phyloP scores from a whole-genome alignment of 768 basidiomycete species.

The Lentinula detonsa region DNA sequence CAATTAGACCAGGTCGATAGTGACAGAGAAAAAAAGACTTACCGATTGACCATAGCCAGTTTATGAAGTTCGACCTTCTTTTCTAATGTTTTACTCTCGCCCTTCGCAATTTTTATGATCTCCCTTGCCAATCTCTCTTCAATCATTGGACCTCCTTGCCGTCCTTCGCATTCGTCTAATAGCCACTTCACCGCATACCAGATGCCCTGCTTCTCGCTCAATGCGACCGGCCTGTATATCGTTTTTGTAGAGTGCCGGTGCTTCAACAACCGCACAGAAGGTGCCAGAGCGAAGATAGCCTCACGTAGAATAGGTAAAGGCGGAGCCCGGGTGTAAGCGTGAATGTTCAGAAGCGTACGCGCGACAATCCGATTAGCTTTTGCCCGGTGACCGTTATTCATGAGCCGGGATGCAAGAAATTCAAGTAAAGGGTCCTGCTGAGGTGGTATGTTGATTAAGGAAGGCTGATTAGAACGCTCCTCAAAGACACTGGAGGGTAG shows the following conservation, averaged over 20 bases:
- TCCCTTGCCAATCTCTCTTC: conserved; percentile 77
- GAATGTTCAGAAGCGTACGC: conserved; percentile 64
- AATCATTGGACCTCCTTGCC: conserved; percentile 43
- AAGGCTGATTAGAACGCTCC: conserved; percentile 7
- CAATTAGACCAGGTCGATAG: conserved; percentile 2
- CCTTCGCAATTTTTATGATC: conserved; percentile 64
- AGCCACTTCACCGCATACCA: conserved; percentile 70
- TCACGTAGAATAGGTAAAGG: conserved; percentile 74
- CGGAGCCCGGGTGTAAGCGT: conserved; percentile 68
- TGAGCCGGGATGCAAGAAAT: conserved; percentile 57
- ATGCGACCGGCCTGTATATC: conserved; percentile 58
- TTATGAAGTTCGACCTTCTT: conserved; percentile 61
- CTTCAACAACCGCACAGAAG: conserved; percentile 58
- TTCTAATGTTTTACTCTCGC: conserved; percentile 50
- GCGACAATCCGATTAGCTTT: conserved; percentile 51
- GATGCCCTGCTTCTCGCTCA: conserved; percentile 77
- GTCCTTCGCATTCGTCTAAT: conserved; percentile 51
- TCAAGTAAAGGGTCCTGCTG: conserved; percentile 67
- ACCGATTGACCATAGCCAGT: conserved; percentile 76
- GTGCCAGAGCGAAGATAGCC: conserved; percentile 65
- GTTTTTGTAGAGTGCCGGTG: conserved; percentile 61
- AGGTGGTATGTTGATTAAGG: conserved; percentile 58
- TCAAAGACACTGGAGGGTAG: background rate
- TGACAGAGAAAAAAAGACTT: conserved; percentile 19
- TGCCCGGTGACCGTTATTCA: conserved; percentile 60